These are phyloP conservation scores for Petunia hybrid DNA, from an alignment of 305 asterid species.

Conservation along the genomic window DNA sequence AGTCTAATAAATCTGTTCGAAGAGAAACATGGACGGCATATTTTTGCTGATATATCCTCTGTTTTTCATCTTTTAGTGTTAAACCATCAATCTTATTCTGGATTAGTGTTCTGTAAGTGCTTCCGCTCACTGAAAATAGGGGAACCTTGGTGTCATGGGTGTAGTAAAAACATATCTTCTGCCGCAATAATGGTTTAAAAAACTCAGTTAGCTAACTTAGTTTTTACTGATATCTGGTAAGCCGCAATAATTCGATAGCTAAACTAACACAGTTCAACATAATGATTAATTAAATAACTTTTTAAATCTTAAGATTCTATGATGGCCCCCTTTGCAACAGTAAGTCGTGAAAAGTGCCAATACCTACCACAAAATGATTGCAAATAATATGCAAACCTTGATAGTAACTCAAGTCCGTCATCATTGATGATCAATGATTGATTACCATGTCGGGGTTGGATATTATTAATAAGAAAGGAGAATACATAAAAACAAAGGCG, in stretches of 20 bases:
- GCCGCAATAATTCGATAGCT: too few relatives aligned
- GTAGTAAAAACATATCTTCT: too few relatives aligned
- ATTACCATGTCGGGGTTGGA: neutral
- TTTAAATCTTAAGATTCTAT: neutral
- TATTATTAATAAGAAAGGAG: neutral
- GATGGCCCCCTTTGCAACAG: neutral
- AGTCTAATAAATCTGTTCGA: neutral
- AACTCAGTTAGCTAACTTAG: too few relatives aligned
- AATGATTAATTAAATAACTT: too few relatives aligned
- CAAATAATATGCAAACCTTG: neutral
- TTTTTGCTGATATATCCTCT: neutral
- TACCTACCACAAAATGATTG: neutral
- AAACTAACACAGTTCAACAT: too few relatives aligned
- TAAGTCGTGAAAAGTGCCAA: neutral
- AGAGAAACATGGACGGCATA: neutral
- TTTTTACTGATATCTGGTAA: too few relatives aligned
- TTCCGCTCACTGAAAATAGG: neutral
- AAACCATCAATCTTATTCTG: neutral
- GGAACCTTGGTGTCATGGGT: neutral
- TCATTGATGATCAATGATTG: neutral
- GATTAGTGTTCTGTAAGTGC: neutral
- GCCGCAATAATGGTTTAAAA: too few relatives aligned
- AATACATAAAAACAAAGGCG: neutral
- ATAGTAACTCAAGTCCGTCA: too few relatives aligned
- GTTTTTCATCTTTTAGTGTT: neutral